Conservation (phyloP, 1,139 yeast species). For the Taiozyma sp. region DNA sequence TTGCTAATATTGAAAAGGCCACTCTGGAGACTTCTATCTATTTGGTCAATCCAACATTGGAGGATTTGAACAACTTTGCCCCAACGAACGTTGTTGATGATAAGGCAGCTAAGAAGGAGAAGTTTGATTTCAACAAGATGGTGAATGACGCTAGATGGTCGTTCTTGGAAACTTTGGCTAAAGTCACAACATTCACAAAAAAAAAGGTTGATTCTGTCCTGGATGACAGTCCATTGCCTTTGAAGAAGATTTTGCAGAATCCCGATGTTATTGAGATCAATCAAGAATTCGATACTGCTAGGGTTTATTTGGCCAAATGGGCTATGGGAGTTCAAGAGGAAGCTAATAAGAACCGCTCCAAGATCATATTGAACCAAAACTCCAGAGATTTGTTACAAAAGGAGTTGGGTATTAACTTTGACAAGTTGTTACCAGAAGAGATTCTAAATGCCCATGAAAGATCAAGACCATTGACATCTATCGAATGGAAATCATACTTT, state of each 20-base stretch:
- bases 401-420: slow-evolving; percentile 62
- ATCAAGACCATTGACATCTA: slow-evolving; percentile 55
- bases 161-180: slow-evolving; percentile 78
- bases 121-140: slow-evolving; percentile 39
- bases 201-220: slow-evolving; percentile 44
- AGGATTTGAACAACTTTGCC: slow-evolving; percentile 73
- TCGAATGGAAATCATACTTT: slow-evolving; percentile 86
- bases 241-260: slow-evolving; percentile 59
- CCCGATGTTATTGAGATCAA: slow-evolving; percentile 81
- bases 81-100: slow-evolving; percentile 43
- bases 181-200: slow-evolving; percentile 50
- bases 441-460: slow-evolving; percentile 54
- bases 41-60: slow-evolving; percentile 75
- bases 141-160: slow-evolving; percentile 81
- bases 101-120: slow-evolving; percentile 13
- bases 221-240: slow-evolving; percentile 62
- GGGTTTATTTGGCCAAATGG: slow-evolving; percentile 94
- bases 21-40: slow-evolving; percentile 68
- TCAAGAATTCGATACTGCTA: slow-evolving; percentile 89
- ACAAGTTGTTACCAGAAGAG: slow-evolving; percentile 47
- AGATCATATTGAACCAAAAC: slow-evolving; percentile 53
- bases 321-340: slow-evolving; percentile 93
- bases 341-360: slow-evolving; percentile 68
- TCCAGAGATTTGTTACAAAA: slow-evolving; percentile 54
- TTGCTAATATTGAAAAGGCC: slow-evolving; percentile 63